Evolutionary conservation across 2,329 filamentous ascomycete genomes (phyloP), one percentile per base, ranked within the genome.

Genomic region (Albifimbria verrucaria): DNA sequence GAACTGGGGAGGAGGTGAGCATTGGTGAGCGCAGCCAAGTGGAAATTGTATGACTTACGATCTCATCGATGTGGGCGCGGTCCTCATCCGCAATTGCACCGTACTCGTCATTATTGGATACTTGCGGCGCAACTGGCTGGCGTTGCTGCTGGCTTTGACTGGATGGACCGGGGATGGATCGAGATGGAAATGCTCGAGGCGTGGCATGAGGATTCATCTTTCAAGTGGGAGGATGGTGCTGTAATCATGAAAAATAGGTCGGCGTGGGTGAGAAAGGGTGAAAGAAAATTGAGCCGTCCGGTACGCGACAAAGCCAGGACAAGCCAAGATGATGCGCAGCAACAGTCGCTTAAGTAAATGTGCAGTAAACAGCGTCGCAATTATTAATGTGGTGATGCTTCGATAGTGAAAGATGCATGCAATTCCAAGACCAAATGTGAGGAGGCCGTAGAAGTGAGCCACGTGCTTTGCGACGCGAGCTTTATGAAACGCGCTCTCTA

Each of bases 1-100:
- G 73, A 97, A 97, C 89, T 96, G 42, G 49, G 28, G 2, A 25
- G 18, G 18, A 9, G 25, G 22, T 25, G 36, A 39, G 59, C 64
- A 23, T 12, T 7, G 42, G 22, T 15, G 5, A 21, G 42, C 22
- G 18, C n/a, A 3, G 4, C 20, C 18, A 23, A 20, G 11, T 5
- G 42, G 17, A 20, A 21, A 5, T 12, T 4, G 20, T 11, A 46
- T 36, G 46, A 78, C 87, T 67, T 82, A 95, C 91, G 58, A 93
- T 92, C 78, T 97, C 92, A 68, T 90, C 90, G 58, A 97, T 93
- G 71, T 97, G 92, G 65, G 95, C 90, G 59, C 88, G 82, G 70
- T 97, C 92, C 72, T 97, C 92, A 65, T 97, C 92, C 20, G 85
- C 87, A 60, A 97, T 72, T 45, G 59, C 64, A 56, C 61, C 67